phyloP scores from a whole-genome alignment of 1,284 basidiomycete species.

The Bjerkandera adusta region DNA sequence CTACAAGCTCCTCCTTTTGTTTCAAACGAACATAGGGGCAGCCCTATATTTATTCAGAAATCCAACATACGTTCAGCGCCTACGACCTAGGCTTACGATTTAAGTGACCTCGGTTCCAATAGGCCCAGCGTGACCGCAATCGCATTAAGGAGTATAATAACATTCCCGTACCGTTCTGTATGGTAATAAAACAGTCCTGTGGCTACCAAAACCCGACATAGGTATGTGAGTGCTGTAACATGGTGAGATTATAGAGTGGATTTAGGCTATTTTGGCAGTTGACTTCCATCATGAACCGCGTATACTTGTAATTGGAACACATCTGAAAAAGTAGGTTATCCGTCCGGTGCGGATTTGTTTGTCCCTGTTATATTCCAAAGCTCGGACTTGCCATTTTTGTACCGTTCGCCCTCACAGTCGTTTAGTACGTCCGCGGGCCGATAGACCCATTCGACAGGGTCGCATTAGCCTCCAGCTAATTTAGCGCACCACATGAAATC shows the following conservation, averaged over 20 bases:
- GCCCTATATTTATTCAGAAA: no score
- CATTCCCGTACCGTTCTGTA: no score
- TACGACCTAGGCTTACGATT: no score
- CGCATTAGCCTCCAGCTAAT: neutral
- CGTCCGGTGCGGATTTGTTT: slow-evolving; percentile 3
- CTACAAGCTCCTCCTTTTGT: no score
- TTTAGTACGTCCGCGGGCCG: neutral
- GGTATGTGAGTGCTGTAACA: neutral
- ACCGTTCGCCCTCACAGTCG: neutral
- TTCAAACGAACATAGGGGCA: no score
- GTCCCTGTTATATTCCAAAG: slow-evolving; percentile 6
- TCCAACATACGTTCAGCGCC: no score
- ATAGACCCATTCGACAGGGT: neutral
- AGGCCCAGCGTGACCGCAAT: no score
- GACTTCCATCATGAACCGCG: no score
- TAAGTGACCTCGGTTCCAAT: no score
- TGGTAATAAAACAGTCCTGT: no score
- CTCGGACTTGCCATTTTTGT: slow-evolving; percentile 4
- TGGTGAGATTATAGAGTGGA: neutral
- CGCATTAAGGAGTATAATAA: no score
- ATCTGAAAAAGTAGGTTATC: neutral
- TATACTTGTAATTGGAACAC: no score
- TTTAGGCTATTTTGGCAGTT: neutral
- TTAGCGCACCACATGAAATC: neutral
- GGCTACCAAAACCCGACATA: neutral